These are phyloP conservation scores for Penicillium malachiteum DNA, from an alignment of 495 filamentous ascomycete genomes.

Conservation along the genomic window DNA sequence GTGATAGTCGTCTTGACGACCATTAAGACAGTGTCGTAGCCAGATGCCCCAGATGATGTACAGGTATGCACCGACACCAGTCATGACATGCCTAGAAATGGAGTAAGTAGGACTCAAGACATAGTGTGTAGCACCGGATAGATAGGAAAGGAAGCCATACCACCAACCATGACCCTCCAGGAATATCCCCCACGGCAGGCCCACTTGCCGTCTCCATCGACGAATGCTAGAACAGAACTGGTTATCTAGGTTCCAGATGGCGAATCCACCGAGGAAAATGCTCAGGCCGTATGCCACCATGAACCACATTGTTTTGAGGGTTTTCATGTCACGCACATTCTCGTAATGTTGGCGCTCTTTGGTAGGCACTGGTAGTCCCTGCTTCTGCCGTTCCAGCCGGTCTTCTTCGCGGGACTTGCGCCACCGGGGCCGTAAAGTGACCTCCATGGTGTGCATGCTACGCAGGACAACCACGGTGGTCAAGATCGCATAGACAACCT, in stretches of 20 bases:
- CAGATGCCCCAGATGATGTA: constrained; percentile 87
- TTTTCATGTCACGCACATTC: constrained; percentile 56
- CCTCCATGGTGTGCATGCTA: constrained; percentile 89
- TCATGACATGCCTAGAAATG: constrained; percentile 61
- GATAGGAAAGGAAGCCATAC: constrained; percentile 51
- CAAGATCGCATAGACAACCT: constrained; percentile 81
- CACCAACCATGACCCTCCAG: constrained; percentile 98
- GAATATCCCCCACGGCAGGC: constrained; percentile 86
- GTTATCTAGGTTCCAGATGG: constrained; percentile 87
- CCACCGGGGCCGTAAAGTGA: constrained; percentile 61
- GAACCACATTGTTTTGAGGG: constrained; percentile 71
- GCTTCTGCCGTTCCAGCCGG: constrained; percentile 36
- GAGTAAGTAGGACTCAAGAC: constrained; percentile 6
- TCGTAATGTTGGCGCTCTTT: constrained; percentile 47
- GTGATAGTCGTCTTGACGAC: constrained; percentile 71
- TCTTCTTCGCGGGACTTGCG: constrained; percentile 46
- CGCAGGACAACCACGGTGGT: constrained; percentile 75
- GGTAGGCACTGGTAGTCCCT: constrained; percentile 39
- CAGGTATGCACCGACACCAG: constrained; percentile 69
- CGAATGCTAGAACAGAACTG: constrained; percentile 72
- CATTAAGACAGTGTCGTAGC: constrained; percentile 77
- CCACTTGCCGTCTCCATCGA: constrained; percentile 66
- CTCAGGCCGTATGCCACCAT: constrained; percentile 69
- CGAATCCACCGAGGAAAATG: constrained; percentile 81
- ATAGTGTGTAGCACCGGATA: too few relatives aligned